Conservation (phyloP, 1,284 basidiomycete genomes). For the Austroboletus niveus region DNA sequence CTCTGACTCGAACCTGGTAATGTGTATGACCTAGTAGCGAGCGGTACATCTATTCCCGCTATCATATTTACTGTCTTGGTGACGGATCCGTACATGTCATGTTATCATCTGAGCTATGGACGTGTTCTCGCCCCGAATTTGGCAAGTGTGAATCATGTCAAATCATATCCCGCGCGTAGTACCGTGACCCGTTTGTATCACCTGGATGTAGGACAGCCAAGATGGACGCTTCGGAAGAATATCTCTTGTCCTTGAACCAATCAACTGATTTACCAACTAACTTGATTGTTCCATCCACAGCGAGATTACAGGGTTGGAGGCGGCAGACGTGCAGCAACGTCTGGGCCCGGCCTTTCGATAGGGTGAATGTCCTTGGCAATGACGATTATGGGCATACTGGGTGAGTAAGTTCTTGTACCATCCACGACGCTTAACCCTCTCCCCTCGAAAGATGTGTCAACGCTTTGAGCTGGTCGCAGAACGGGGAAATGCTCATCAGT, state of each 20-base stretch:
- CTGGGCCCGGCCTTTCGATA: slow-evolving; percentile 39
- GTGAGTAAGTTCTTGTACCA: slow-evolving; percentile 35
- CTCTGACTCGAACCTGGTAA: background rate
- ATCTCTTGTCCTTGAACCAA: slow-evolving; percentile 1
- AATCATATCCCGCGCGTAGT: background rate
- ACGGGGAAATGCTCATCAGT: slow-evolving; percentile 72
- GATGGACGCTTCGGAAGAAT: slow-evolving; percentile 16
- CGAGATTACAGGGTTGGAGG: slow-evolving; percentile 25
- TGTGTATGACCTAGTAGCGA: slow-evolving; percentile 16
- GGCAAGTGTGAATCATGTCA: slow-evolving; percentile 1
- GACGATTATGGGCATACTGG: slow-evolving; percentile 61
- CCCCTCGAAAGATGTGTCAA: slow-evolving; percentile 69
- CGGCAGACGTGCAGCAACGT: slow-evolving; percentile 22
- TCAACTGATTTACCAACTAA: background rate
- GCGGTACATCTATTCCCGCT: background rate
- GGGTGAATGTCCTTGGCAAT: slow-evolving; percentile 64
- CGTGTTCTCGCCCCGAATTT: background rate
- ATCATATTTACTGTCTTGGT: background rate
- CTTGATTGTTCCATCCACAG: slow-evolving; percentile 20
- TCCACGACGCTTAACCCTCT: slow-evolving; percentile 1
- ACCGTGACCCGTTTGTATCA: background rate
- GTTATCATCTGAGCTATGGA: background rate
- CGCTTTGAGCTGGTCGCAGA: slow-evolving; percentile 79
- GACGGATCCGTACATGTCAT: background rate
- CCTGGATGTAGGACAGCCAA: background rate